Conservation (phyloP, 2,329 filamentous ascomycete genomes). For the Ophiostoma sp. region DNA sequence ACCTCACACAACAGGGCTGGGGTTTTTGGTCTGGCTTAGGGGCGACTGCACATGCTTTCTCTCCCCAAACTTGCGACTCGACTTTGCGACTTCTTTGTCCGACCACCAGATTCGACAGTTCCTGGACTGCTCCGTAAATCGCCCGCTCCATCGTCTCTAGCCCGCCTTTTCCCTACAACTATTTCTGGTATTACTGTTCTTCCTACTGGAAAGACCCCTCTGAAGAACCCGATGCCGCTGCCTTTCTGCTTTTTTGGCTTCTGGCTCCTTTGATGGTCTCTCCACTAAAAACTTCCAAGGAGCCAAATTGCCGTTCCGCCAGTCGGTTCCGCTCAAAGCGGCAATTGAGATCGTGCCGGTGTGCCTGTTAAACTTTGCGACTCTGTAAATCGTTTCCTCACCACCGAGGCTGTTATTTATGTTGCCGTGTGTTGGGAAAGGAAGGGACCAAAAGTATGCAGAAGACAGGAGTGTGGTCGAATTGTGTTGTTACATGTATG, state of each 20-base stretch:
- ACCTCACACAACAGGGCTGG: slow-evolving; percentile 4
- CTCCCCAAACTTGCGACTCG: neutral
- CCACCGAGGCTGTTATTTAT: neutral
- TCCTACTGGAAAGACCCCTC: neutral
- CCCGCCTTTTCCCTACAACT: neutral
- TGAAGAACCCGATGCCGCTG: slow-evolving; percentile 6
- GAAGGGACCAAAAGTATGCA: neutral
- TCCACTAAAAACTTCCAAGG: neutral
- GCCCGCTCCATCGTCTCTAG: neutral
- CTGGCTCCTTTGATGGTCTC: neutral
- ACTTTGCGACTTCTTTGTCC: neutral
- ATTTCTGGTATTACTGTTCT: neutral
- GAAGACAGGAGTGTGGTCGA: neutral
- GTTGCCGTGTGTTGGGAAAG: neutral
- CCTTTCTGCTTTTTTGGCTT: neutral
- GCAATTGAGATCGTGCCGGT: slow-evolving; percentile 17
- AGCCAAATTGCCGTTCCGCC: slow-evolving; percentile 10
- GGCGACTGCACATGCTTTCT: neutral
- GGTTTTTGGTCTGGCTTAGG: neutral
- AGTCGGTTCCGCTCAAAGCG: slow-evolving; percentile 16
- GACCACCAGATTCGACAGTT: neutral
- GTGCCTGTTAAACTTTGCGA: neutral
- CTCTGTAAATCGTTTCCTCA: neutral
- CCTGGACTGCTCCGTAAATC: neutral
- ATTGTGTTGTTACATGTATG: neutral